Conservation (phyloP, 164 flowering plant species). For the Malania oleifera region DNA sequence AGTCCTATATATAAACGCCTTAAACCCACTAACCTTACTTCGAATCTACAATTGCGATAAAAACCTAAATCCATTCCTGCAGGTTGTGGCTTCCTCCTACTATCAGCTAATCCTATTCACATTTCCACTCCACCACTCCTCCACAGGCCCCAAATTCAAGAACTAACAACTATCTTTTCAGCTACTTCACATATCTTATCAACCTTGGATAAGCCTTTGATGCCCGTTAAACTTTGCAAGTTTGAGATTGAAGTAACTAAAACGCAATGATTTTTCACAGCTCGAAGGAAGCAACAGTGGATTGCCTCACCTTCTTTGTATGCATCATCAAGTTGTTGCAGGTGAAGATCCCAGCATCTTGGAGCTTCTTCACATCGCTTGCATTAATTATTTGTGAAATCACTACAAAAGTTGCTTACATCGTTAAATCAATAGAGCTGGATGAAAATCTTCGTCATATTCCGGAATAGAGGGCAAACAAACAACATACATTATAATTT, state of each 20-base stretch:
- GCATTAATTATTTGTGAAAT: slow-evolving; percentile 92
- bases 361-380: slow-evolving; percentile 97
- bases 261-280: background rate
- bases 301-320: slow-evolving; percentile 70
- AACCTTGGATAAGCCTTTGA: slow-evolving; percentile 93
- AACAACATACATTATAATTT: no score
- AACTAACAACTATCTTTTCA: slow-evolving; percentile 89
- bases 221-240: slow-evolving; percentile 74
- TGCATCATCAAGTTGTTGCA: slow-evolving; percentile 99
- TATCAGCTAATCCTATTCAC: no score
- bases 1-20: no score
- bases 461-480: no score
- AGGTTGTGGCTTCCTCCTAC: no score
- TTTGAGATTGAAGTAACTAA: background rate
- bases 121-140: no score
- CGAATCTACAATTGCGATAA: no score
- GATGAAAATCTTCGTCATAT: no score
- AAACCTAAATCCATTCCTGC: no score
- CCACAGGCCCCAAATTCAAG: no score
- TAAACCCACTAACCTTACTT: no score
- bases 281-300: background rate
- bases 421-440: background rate
- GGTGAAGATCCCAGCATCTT: slow-evolving; percentile 96
- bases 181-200: slow-evolving; percentile 99
- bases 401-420: slow-evolving; percentile 36